Percentiles rank a stretch among this genome's conserved stretches.
phyloP scores from a whole-genome alignment of 345 rosid species.

The Gynandropsis gynandra region DNA sequence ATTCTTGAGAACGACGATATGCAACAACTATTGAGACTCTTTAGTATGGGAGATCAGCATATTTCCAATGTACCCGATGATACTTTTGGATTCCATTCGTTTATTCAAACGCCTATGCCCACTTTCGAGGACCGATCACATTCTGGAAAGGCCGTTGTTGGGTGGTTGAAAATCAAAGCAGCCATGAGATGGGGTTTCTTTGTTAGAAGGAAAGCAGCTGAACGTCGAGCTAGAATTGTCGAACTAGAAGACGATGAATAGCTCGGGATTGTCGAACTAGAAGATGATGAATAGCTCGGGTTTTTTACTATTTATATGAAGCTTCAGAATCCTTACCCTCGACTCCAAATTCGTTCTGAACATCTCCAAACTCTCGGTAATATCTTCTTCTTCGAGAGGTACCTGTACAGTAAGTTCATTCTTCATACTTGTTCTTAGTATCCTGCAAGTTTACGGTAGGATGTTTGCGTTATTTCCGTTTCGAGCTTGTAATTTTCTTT shows the following conservation, averaged over 20 bases:
- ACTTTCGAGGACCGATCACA: slow-evolving; percentile 42
- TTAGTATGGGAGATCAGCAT: slow-evolving; percentile 54
- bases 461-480: too few species aligned
- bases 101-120: slow-evolving; percentile 38
- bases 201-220: slow-evolving; percentile 81
- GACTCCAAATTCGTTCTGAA: not conserved
- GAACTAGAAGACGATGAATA: slow-evolving; percentile 48
- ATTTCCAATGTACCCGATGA: slow-evolving; percentile 45
- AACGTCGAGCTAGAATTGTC: slow-evolving; percentile 80
- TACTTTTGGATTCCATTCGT: slow-evolving; percentile 33
- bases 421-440: not conserved
- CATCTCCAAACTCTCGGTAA: not conserved
- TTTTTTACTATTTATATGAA: not conserved
- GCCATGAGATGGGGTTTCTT: slow-evolving; percentile 98
- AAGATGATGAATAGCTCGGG: not conserved
- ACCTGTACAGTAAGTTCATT: not conserved
- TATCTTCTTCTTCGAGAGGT: not conserved
- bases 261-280: not conserved
- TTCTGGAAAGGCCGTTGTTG: slow-evolving; percentile 81
- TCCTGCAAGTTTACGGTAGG: too few species aligned
- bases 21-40: slow-evolving; percentile 73
- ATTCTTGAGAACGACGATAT: slow-evolving; percentile 90
- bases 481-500: too few species aligned
- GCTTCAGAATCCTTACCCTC: not conserved
- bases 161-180: slow-evolving; percentile 98